Conservation (phyloP, 495 filamentous ascomycete species). For the Penicillium psychrofluorescens region DNA sequence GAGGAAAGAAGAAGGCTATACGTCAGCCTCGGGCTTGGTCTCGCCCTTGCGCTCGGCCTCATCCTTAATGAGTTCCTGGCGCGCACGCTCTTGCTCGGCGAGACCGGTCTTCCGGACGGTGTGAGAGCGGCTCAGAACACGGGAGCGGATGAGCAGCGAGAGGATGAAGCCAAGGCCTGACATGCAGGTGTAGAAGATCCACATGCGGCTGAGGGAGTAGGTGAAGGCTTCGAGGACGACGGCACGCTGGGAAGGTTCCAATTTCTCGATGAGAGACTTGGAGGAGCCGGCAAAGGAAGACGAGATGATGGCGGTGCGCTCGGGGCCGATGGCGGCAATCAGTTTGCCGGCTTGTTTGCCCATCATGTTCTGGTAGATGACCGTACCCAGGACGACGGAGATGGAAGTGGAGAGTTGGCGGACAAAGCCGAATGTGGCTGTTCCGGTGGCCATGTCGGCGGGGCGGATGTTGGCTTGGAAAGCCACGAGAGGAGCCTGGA, state of each 20-base stretch:
- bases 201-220: conserved; percentile 56
- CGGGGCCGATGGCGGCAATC: conserved; percentile 23
- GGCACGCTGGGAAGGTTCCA: conserved; percentile 37
- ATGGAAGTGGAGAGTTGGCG: conserved; percentile 45
- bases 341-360: conserved; percentile 32
- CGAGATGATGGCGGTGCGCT: conserved; percentile 23
- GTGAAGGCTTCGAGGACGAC: conserved; percentile 50
- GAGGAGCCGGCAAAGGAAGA: conserved; percentile 50
- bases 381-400: conserved; percentile 48
- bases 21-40: conserved; percentile 18
- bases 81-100: conserved; percentile 39
- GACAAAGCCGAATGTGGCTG: conserved; percentile 45
- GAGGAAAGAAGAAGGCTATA: conserved; percentile 6
- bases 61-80: conserved; percentile 22
- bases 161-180: conserved; percentile 46
- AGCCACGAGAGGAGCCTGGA: conserved; percentile 52
- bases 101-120: conserved; percentile 57
- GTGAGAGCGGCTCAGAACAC: conserved; percentile 52
- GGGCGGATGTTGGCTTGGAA: conserved; percentile 46
- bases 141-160: conserved; percentile 47
- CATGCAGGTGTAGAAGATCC: conserved; percentile 55
- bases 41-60: conserved; percentile 20
- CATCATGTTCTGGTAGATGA: conserved; percentile 52
- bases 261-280: conserved; percentile 44
- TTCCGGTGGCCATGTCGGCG: conserved; percentile 45